A percentile compares a stretch with the other conserved stretches of the same genome.
phyloP scores from a whole-genome alignment of 2,329 filamentous ascomycete genomes.

The Aschersonia sp. region DNA sequence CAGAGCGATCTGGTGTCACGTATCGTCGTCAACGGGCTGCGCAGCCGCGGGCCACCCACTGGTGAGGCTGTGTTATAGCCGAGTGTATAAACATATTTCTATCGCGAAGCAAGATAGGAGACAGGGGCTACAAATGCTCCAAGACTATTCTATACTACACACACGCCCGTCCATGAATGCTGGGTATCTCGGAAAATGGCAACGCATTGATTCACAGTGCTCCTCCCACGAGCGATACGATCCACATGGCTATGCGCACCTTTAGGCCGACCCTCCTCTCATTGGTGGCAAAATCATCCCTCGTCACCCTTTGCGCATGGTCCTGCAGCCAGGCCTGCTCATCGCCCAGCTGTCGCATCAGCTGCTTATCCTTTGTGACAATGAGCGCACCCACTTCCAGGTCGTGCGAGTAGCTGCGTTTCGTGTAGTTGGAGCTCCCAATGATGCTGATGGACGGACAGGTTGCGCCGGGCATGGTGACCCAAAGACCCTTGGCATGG shows the following conservation, averaged over 20 bases:
- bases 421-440: constrained; percentile 91
- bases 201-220: constrained; percentile 47
- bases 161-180: background rate
- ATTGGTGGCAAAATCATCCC: constrained; percentile 64
- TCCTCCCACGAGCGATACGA: constrained; percentile 72
- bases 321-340: constrained; percentile 73
- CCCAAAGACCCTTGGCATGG: constrained; percentile 92
- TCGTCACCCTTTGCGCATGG: constrained; percentile 51
- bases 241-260: constrained; percentile 86
- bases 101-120: too few relatives aligned
- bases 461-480: constrained; percentile 53
- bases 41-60: constrained; percentile 16
- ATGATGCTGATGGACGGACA: constrained; percentile 68
- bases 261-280: constrained; percentile 77
- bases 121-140: background rate
- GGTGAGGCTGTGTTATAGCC: constrained; percentile 10
- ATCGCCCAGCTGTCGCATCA: constrained; percentile 60
- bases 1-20: constrained; percentile 47
- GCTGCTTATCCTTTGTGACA: constrained; percentile 58
- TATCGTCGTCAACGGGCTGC: constrained; percentile 27
- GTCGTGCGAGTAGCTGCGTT: constrained; percentile 82
- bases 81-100: too few relatives aligned
- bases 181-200: constrained; percentile 1
- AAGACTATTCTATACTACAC: background rate
- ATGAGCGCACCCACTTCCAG: constrained; percentile 81